These are phyloP conservation scores for Echium plantagineum DNA, from an alignment of 257 asterid species.

Conservation along the genomic window DNA sequence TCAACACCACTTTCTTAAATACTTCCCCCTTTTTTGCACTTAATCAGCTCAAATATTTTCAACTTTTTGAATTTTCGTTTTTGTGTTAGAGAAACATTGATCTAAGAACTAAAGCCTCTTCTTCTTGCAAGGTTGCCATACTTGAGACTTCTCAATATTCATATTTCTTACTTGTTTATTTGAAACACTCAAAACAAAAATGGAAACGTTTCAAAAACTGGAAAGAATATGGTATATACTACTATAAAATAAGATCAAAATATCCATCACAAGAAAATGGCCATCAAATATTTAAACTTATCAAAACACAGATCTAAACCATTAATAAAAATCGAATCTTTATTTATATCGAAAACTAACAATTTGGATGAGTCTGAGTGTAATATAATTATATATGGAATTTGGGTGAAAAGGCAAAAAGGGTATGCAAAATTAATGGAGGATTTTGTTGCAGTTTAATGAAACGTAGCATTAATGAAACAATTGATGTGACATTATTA, in stretches of 20 bases:
- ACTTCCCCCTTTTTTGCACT: slow-evolving; percentile 5
- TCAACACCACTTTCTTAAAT: too few relatives aligned
- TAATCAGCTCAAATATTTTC: too few relatives aligned
- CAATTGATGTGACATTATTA: too few relatives aligned
- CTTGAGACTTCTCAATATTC: slow-evolving; percentile 69
- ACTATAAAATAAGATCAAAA: too few relatives aligned
- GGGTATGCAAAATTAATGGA: not conserved
- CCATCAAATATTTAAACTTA: not conserved
- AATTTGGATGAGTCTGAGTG: too few relatives aligned
- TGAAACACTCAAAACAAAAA: not conserved
- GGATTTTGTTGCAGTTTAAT: not conserved
- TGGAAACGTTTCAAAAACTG: not conserved
- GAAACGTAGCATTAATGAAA: not conserved
- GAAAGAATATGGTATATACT: too few relatives aligned
- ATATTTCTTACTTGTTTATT: slow-evolving; percentile 21
- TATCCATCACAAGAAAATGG: too few relatives aligned
- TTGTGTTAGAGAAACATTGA: not conserved
- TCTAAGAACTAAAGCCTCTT: slow-evolving; percentile 46
- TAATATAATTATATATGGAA: not conserved
- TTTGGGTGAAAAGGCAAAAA: too few relatives aligned
- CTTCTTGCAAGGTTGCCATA: slow-evolving; percentile 96
- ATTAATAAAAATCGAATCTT: not conserved
- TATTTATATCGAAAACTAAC: not conserved
- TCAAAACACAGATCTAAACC: not conserved
- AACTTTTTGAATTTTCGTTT: not conserved